A percentile compares a stretch with the other conserved stretches of the same genome.
Conservation (phyloP, 106 monocot genomes). For the Acorus calamus region DNA sequence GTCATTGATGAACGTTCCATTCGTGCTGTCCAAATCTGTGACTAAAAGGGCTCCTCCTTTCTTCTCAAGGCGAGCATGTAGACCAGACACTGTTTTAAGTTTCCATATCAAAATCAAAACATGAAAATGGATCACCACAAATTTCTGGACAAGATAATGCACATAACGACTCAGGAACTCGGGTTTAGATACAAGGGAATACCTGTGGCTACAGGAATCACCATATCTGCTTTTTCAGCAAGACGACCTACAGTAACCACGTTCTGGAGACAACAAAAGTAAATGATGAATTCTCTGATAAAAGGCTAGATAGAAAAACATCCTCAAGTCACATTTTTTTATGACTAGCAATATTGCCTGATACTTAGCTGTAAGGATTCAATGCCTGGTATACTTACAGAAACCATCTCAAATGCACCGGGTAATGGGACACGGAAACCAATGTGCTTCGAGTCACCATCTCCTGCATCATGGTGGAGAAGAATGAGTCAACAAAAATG, state of each 20-base stretch:
- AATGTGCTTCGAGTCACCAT: conserved; percentile 52
- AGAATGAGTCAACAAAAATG: too few species aligned
- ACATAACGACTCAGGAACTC: not conserved
- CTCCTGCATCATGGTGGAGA: conserved; percentile 19
- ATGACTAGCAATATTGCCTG: too few species aligned
- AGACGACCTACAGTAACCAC: conserved; percentile 49
- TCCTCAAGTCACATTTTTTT: too few species aligned
- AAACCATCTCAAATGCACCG: conserved; percentile 46
- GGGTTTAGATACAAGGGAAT: not conserved
- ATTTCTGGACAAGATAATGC: too few species aligned
- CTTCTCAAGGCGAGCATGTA: conserved; percentile 59
- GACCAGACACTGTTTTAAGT: conserved; percentile 33
- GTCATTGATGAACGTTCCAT: conserved; percentile 51
- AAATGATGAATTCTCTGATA: too few species aligned
- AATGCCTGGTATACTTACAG: conserved; percentile 20
- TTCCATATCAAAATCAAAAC: too few species aligned
- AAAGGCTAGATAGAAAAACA: too few species aligned
- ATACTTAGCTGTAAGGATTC: too few species aligned
- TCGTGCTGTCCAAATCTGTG: conserved; percentile 54
- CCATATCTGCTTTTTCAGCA: conserved; percentile 53
- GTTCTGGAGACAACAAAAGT: conserved; percentile 19
- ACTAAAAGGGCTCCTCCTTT: conserved; percentile 41
- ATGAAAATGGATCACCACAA: too few species aligned
- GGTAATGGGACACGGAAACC: conserved; percentile 42
- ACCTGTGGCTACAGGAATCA: conserved; percentile 66